These are phyloP conservation scores for Solanum paucissectum DNA, from an alignment of 257 asterid genomes.

Conservation along the genomic window DNA sequence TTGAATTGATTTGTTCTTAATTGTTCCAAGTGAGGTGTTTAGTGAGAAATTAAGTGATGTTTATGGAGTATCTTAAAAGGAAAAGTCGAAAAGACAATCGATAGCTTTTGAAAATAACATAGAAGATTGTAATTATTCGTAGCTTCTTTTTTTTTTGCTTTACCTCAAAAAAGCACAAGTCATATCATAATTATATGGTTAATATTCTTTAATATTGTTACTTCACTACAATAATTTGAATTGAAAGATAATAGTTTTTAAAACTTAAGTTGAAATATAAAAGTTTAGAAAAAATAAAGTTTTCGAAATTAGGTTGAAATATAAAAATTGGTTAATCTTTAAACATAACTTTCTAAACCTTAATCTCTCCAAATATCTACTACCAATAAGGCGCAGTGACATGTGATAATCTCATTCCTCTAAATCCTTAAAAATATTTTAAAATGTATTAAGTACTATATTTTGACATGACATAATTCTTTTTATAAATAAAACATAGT, in stretches of 20 bases:
- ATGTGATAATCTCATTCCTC: background rate
- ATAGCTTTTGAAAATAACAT: no score
- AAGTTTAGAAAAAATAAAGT: background rate
- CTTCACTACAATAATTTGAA: background rate
- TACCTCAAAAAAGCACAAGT: background rate
- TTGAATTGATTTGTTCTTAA: no score
- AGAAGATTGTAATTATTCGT: background rate
- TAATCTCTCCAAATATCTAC: no score
- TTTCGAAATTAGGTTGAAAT: no score
- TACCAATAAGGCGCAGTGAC: background rate
- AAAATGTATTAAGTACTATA: no score
- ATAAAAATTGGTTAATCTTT: background rate
- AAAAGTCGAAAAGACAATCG: no score
- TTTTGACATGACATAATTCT: no score
- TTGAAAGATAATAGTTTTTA: background rate
- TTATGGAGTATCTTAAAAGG: no score
- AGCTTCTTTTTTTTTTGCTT: background rate
- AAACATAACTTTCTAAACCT: background rate
- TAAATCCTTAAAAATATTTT: no score
- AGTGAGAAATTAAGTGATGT: no score
- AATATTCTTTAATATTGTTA: background rate
- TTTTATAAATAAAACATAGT: no score
- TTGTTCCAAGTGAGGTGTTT: no score
- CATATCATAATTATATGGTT: background rate
- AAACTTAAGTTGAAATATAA: background rate